Conservation (phyloP, 2,329 filamentous ascomycete genomes). For the Claviceps africana region DNA sequence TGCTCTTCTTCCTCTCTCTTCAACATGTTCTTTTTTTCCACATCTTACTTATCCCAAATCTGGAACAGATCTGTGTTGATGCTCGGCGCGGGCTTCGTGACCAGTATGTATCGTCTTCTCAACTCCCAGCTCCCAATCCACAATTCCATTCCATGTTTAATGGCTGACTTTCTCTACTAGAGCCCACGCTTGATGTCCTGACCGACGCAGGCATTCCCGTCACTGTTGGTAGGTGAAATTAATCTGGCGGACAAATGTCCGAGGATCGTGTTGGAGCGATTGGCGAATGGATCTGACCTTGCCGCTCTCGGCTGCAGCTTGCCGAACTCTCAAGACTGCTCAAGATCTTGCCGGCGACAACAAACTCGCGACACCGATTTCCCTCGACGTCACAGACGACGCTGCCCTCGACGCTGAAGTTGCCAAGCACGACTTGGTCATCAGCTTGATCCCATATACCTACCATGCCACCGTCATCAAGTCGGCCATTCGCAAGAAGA, state of each 20-base stretch:
- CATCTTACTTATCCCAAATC: neutral
- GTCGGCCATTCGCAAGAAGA: constrained; percentile 83
- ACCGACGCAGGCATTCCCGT: constrained; percentile 45
- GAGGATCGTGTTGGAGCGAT: no score
- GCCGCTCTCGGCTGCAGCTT: constrained; percentile 39
- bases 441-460: constrained; percentile 80
- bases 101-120: constrained; percentile 12
- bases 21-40: neutral
- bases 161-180: constrained; percentile 9
- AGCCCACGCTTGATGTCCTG: constrained; percentile 51
- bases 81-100: constrained; percentile 44
- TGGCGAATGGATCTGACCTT: neutral
- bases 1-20: neutral
- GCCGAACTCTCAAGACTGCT: constrained; percentile 65
- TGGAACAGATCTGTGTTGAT: constrained; percentile 18
- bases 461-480: constrained; percentile 85
- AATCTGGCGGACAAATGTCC: no score
- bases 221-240: constrained; percentile 54
- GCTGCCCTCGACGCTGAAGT: constrained; percentile 68
- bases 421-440: constrained; percentile 64
- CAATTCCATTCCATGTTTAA: neutral
- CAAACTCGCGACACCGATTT: constrained; percentile 59
- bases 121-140: no score
- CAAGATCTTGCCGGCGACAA: constrained; percentile 61
- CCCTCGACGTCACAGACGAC: constrained; percentile 69